Evolutionary conservation across 805 yeast genomes (phyloP).

Genomic region (Groenewaldozyma salmanticensis): DNA sequence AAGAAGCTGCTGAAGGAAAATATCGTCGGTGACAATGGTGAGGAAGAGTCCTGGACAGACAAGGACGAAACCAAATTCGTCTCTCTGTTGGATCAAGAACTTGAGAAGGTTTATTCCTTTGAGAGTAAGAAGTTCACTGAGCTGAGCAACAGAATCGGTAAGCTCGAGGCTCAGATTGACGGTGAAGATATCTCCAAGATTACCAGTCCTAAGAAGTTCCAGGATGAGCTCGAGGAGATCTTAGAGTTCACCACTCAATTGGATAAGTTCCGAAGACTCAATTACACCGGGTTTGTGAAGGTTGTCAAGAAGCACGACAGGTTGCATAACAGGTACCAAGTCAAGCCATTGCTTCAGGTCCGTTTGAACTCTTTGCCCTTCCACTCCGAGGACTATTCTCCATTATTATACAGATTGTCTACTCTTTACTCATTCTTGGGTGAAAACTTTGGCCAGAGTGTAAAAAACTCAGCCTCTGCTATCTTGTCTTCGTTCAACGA

Average conservation of each 20-base stretch:
- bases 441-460: slow-evolving; percentile 46
- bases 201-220: slow-evolving; percentile 53
- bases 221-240: slow-evolving; percentile 60
- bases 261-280: slow-evolving; percentile 82
- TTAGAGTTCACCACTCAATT: slow-evolving; percentile 71
- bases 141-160: slow-evolving; percentile 53
- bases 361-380: slow-evolving; percentile 81
- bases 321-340: slow-evolving; percentile 78
- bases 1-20: slow-evolving; percentile 68
- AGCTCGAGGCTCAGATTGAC: slow-evolving; percentile 52
- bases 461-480: slow-evolving; percentile 29
- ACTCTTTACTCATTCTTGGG: slow-evolving; percentile 72
- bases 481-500: slow-evolving; percentile 25
- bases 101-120: slow-evolving; percentile 89
- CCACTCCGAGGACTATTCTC: slow-evolving; percentile 91
- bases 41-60: slow-evolving; percentile 60
- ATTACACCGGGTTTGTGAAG: slow-evolving; percentile 90
- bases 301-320: slow-evolving; percentile 96
- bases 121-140: slow-evolving; percentile 62
- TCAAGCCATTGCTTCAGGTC: slow-evolving; percentile 79
- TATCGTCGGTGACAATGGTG: slow-evolving; percentile 17
- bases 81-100: slow-evolving; percentile 62
- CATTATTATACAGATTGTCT: slow-evolving; percentile 69
- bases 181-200: slow-evolving; percentile 20
- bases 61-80: slow-evolving; percentile 77